A percentile compares a stretch with the other conserved stretches of the same genome.
These are phyloP conservation scores for Backusella parvicylindrica DNA, from an alignment of 192 early-diverging fungal genomes.

Conservation along the genomic window DNA sequence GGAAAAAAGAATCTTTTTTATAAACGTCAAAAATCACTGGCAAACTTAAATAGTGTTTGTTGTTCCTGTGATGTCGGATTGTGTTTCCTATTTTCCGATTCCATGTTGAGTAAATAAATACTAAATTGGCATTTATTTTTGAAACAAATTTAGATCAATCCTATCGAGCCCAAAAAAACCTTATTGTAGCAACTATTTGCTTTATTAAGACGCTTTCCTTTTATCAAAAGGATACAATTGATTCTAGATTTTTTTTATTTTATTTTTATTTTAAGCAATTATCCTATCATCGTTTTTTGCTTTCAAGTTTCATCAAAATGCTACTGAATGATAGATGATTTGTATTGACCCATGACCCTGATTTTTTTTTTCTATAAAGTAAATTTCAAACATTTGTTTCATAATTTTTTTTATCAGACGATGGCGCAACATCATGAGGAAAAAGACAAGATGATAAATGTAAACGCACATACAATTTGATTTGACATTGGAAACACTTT, in stretches of 20 bases:
- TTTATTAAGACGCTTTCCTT: no score
- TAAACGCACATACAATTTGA: background rate
- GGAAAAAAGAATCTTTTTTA: background rate
- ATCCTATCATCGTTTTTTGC: background rate
- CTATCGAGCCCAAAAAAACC: background rate
- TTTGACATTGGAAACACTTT: background rate
- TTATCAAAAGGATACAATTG: background rate
- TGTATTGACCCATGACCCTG: background rate
- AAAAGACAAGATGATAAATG: background rate
- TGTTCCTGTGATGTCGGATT: background rate
- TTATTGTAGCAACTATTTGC: background rate
- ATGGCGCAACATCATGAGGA: background rate
- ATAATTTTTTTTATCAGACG: background rate
- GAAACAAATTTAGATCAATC: background rate
- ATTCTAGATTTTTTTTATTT: background rate
- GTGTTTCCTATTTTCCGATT: background rate
- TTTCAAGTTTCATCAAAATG: background rate
- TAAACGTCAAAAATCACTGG: background rate
- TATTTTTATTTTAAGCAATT: background rate
- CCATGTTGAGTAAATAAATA: constrained; percentile 5
- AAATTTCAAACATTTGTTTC: background rate
- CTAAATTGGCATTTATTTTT: constrained; percentile 3
- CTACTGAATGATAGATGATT: background rate
- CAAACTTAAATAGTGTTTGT: background rate
- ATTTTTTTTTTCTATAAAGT: background rate